Conservation (phyloP, 176 grass and related monocot genomes). For the Dendrocalamus sinicus region DNA sequence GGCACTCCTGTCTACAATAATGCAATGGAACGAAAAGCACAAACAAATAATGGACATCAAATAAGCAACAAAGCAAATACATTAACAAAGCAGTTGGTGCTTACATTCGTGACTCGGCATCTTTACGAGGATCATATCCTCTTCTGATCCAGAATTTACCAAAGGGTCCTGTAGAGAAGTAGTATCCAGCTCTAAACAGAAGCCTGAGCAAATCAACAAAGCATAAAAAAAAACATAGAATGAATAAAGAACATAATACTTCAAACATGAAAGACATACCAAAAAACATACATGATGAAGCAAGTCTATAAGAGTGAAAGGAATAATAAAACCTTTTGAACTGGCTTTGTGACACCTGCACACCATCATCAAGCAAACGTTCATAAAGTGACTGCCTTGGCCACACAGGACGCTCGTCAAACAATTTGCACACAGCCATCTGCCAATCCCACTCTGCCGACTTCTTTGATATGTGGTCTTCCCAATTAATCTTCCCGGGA, state of each 20-base stretch:
- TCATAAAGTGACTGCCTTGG: slow-evolving; percentile 88
- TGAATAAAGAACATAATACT: slow-evolving; percentile 18
- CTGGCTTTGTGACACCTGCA: slow-evolving; percentile 68
- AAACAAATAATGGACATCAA: slow-evolving; percentile 22
- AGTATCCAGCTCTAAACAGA: slow-evolving; percentile 97
- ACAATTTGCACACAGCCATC: slow-evolving; percentile 84
- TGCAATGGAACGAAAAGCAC: slow-evolving; percentile 37
- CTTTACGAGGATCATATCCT: slow-evolving; percentile 90
- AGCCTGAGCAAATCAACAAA: slow-evolving; percentile 60
- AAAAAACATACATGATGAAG: slow-evolving; percentile 23
- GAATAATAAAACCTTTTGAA: slow-evolving; percentile 73
- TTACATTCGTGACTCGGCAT: slow-evolving; percentile 88
- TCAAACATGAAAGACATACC: slow-evolving; percentile 13
- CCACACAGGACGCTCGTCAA: slow-evolving; percentile 90
- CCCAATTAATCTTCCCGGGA: slow-evolving; percentile 79
- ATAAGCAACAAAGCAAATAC: slow-evolving; percentile 14
- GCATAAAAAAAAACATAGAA: slow-evolving; percentile 26
- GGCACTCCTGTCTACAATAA: background rate
- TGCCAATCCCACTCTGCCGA: slow-evolving; percentile 72
- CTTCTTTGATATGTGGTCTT: slow-evolving; percentile 70
- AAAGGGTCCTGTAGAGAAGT: slow-evolving; percentile 90
- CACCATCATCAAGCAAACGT: slow-evolving; percentile 63
- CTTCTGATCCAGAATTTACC: slow-evolving; percentile 91
- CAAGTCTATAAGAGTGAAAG: slow-evolving; percentile 22
- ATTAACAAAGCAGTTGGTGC: slow-evolving; percentile 6